Percentiles rank a stretch among this genome's conserved stretches.
These are phyloP conservation scores for Ambrosia artemisiifolia DNA, from an alignment of 129 eudicot species.

Conservation along the genomic window DNA sequence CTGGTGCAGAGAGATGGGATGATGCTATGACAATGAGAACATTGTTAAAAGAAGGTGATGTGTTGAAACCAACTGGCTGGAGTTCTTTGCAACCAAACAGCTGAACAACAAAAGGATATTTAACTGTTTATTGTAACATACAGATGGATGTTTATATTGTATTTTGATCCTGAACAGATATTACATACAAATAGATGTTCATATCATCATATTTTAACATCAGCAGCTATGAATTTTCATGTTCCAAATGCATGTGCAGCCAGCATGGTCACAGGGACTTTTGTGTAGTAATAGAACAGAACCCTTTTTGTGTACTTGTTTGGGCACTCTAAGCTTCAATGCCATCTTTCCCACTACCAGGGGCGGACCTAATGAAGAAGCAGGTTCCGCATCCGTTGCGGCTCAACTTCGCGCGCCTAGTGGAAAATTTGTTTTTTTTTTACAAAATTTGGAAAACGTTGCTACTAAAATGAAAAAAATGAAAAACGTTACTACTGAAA, in stretches of 20 bases:
- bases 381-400: no score
- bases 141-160: background rate
- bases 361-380: no score
- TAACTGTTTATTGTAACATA: background rate
- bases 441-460: no score
- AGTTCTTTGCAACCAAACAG: constrained; percentile 40
- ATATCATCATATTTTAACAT: constrained; percentile 22
- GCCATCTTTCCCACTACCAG: no score
- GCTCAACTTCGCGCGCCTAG: no score
- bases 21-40: constrained; percentile 57
- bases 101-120: background rate
- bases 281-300: no score
- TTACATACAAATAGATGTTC: constrained; percentile 27
- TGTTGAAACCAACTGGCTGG: constrained; percentile 56
- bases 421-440: no score
- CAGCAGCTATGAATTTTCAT: constrained; percentile 41
- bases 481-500: no score
- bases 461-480: no score
- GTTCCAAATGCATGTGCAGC: constrained; percentile 54
- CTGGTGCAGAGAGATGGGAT: constrained; percentile 61
- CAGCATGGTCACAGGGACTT: constrained; percentile 48
- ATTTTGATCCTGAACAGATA: background rate
- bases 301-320: no score
- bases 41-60: constrained; percentile 49
- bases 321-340: no score